Evolutionary conservation across 176 grass and related monocot genomes (phyloP).

Genomic region (Carex pumila): DNA sequence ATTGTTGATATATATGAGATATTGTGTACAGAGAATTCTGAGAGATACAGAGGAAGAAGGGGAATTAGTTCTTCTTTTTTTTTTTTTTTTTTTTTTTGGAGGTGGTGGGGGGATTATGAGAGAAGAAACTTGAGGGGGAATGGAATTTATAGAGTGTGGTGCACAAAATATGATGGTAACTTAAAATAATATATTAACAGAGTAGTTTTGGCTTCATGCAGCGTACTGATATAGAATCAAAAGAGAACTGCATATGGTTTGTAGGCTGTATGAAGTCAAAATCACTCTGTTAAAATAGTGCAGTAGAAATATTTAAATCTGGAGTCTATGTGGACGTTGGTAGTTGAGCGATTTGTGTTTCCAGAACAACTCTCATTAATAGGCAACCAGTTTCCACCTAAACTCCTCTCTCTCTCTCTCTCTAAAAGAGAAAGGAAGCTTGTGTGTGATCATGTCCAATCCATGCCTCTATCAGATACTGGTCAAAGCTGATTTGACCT

Average conservation of each 20-base stretch:
- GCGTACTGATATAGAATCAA: no score
- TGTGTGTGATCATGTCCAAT: background rate
- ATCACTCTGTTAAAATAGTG: no score
- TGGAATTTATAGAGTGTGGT: background rate
- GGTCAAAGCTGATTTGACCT: background rate
- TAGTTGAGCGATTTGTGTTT: conserved; percentile 1
- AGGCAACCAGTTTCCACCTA: conserved; percentile 8
- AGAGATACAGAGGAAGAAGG: background rate
- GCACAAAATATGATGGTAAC: background rate
- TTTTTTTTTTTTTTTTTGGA: background rate
- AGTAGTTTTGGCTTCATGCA: no score
- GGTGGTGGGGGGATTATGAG: background rate
- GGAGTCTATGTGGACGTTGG: background rate
- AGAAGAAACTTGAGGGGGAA: background rate
- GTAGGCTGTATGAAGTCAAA: no score
- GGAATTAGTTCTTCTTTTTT: background rate
- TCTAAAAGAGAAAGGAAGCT: background rate
- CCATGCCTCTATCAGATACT: background rate
- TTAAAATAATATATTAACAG: no score
- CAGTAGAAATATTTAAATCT: background rate
- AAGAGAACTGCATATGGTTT: no score
- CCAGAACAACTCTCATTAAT: conserved; percentile 8
- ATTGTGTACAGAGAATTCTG: background rate
- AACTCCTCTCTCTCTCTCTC: background rate
- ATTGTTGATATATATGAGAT: background rate